These are phyloP conservation scores for Globisporangium megalacanthum DNA, from an alignment of 352 stramenopile genomes.

Conservation along the genomic window DNA sequence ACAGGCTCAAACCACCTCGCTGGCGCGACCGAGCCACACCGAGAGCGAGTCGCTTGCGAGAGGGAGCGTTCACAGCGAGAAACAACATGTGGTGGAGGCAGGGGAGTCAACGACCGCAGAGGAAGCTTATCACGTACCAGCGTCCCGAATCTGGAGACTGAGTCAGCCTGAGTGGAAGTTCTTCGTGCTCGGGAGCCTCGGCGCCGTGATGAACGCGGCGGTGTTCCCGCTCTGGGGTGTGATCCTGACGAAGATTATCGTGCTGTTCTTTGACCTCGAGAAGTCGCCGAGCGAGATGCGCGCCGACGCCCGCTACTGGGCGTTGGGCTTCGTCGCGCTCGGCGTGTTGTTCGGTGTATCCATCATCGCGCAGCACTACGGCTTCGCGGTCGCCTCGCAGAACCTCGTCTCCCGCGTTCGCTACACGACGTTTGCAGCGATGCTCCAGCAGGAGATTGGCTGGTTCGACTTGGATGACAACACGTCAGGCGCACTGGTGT, in stretches of 20 bases:
- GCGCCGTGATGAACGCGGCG: constrained; percentile 30
- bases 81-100: neutral
- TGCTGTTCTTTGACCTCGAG: constrained; percentile 39
- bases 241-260: constrained; percentile 46
- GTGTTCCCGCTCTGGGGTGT: constrained; percentile 47
- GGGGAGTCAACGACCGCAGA: neutral
- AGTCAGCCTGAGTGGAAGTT: constrained; percentile 39
- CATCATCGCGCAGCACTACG: constrained; percentile 43
- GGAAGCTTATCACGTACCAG: constrained; percentile 20
- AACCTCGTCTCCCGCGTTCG: constrained; percentile 47
- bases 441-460: constrained; percentile 68
- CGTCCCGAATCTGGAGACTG: constrained; percentile 45
- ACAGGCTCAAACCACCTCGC: neutral
- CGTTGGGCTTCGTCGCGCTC: constrained; percentile 30
- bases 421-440: constrained; percentile 32
- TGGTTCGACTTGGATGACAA: constrained; percentile 74
- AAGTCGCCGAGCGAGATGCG: constrained; percentile 40
- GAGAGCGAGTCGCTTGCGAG: neutral
- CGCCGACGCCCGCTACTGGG: constrained; percentile 26
- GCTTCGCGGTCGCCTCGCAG: constrained; percentile 46
- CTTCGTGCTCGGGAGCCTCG: constrained; percentile 30
- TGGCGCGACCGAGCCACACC: neutral
- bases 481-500: constrained; percentile 51
- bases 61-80: neutral
- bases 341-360: constrained; percentile 32